Evolutionary conservation across 179 eudicot genomes (phyloP).

Genomic region (Patellifolia procumbens): DNA sequence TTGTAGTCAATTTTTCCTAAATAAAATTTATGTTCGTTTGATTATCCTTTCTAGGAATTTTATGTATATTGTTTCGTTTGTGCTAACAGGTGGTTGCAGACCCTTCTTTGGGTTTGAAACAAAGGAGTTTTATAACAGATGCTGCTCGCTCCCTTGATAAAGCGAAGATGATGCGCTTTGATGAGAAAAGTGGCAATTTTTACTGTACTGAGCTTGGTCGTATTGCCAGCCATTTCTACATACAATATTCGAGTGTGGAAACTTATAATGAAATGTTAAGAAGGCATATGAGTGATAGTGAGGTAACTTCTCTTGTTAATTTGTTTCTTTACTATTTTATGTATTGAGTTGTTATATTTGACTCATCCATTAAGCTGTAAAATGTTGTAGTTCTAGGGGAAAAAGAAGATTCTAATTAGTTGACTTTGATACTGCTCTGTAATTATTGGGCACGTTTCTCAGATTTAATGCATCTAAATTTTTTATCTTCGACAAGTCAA

Average conservation of each 20-base stretch:
- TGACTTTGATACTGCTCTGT: neutral
- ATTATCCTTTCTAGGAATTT: constrained; percentile 2
- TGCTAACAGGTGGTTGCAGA: constrained; percentile 81
- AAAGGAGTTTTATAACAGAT: constrained; percentile 85
- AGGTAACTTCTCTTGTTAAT: constrained; percentile 47
- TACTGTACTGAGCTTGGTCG: constrained; percentile 99
- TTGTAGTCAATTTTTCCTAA: no score
- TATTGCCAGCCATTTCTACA: constrained; percentile 98
- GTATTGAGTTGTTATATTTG: constrained; percentile 7
- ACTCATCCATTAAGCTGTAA: neutral
- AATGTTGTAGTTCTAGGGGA: neutral
- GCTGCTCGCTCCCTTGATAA: constrained; percentile 98
- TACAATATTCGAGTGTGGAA: constrained; percentile 97
- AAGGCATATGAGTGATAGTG: constrained; percentile 96
- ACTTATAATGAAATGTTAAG: constrained; percentile 95
- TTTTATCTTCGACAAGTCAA: neutral
- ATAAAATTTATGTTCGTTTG: neutral
- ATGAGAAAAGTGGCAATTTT: constrained; percentile 98
- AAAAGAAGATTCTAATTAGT: neutral
- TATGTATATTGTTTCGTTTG: constrained; percentile 18
- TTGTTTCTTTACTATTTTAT: neutral
- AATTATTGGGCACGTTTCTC: neutral
- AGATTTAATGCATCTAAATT: neutral
- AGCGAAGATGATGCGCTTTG: constrained; percentile 99
- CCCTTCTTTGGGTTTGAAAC: constrained; percentile 91